phyloP scores from a whole-genome alignment of 352 stramenopile genomes.

The Phytophthora cryptogea region DNA sequence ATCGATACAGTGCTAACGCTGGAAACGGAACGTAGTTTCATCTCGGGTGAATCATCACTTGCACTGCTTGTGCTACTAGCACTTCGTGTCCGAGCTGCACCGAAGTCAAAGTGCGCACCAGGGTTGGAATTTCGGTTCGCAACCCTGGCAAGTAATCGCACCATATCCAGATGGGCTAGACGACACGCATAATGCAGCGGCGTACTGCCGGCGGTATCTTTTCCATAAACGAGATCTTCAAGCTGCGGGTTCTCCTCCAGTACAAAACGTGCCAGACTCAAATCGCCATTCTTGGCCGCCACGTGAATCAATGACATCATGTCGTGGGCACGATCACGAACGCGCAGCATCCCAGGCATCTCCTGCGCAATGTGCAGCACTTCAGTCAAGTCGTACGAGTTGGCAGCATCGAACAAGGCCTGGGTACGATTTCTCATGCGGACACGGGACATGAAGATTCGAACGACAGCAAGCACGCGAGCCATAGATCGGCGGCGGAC shows the following conservation, averaged over 20 bases:
- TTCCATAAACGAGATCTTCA: slow-evolving; percentile 86
- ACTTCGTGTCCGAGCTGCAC: slow-evolving; percentile 53
- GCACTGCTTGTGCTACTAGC: slow-evolving; percentile 70
- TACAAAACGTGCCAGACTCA: slow-evolving; percentile 85
- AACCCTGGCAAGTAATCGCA: slow-evolving; percentile 83
- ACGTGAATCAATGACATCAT: slow-evolving; percentile 91
- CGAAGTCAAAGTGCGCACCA: slow-evolving; percentile 52
- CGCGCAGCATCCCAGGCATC: slow-evolving; percentile 77
- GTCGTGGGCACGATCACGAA: slow-evolving; percentile 74
- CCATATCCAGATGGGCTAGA: slow-evolving; percentile 83
- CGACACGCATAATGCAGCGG: slow-evolving; percentile 84
- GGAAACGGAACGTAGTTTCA: slow-evolving; percentile 69
- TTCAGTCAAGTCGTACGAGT: slow-evolving; percentile 77
- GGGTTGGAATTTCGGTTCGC: slow-evolving; percentile 82
- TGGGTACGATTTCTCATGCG: slow-evolving; percentile 81
- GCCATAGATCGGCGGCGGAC: slow-evolving; percentile 71
- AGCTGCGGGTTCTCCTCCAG: slow-evolving; percentile 81
- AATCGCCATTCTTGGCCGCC: slow-evolving; percentile 84
- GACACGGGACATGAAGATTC: slow-evolving; percentile 80
- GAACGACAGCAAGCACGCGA: slow-evolving; percentile 70
- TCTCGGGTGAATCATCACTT: slow-evolving; percentile 39
- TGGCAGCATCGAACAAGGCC: slow-evolving; percentile 78
- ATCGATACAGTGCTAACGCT: slow-evolving; percentile 48
- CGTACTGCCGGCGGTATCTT: slow-evolving; percentile 75
- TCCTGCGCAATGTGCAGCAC: slow-evolving; percentile 86